Evolutionary conservation across 1,284 basidiomycete species (phyloP).

Genomic region (Cronartium quercuum): DNA sequence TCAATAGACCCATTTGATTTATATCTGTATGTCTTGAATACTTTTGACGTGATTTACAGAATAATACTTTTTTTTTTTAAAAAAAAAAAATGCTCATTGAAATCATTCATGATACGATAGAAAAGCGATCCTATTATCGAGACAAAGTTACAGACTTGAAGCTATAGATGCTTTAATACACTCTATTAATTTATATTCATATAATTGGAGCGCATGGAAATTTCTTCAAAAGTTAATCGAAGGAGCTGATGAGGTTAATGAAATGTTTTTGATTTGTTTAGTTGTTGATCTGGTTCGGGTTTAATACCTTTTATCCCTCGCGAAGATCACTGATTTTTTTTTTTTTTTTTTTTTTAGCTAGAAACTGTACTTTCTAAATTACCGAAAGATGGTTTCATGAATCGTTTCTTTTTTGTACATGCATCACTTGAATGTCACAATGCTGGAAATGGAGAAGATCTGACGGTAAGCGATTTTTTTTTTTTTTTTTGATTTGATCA

Average conservation of each 20-base stretch:
- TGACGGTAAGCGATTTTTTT: conserved; percentile 39
- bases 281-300: conserved; percentile 50
- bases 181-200: conserved; percentile 74
- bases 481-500: neutral
- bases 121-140: conserved; percentile 70
- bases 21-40: conserved; percentile 61
- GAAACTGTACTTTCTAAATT: conserved; percentile 56
- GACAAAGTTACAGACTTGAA: conserved; percentile 69
- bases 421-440: conserved; percentile 84
- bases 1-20: conserved; percentile 69
- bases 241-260: conserved; percentile 75
- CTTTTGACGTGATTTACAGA: neutral
- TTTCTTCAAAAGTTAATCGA: conserved; percentile 72
- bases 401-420: conserved; percentile 81
- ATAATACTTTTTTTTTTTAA: neutral
- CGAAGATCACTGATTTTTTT: conserved; percentile 47
- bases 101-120: conserved; percentile 50
- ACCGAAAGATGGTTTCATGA: conserved; percentile 61
- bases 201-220: conserved; percentile 94
- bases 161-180: conserved; percentile 74
- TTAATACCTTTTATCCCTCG: conserved; percentile 49
- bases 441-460: conserved; percentile 59
- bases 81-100: neutral
- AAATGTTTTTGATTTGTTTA: neutral
- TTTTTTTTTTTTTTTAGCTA: conserved; percentile 40